Base-by-base conservation (phyloP, 768 basidiomycete species). In the Pisolithus marmoratus region DNA sequence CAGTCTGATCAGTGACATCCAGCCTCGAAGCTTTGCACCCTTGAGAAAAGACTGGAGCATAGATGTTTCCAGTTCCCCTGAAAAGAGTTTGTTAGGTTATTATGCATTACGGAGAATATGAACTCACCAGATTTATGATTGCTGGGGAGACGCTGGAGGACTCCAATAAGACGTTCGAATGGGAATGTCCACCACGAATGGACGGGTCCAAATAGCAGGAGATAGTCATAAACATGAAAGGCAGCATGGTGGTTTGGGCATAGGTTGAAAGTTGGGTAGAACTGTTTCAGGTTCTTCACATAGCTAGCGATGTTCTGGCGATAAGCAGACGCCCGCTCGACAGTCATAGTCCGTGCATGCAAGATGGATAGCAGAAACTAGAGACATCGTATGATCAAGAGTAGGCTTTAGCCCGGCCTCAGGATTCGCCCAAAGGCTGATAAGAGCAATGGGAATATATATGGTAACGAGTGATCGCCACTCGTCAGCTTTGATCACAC, bases 101-200 rank as follows among this genome's bases (percentile, higher is more conserved):
- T 41, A 2, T n/a, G 45, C 56, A 57, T 50, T 59, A 49, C 6
- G 48, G 52, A 52, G 4, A 26, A 8, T 22, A n/a, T 37, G 45
- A 4, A 34, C 51, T 11, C 42, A 54, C 71, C 68, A 50, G 58
- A 49, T 15, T 63, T 58, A 41, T 67, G 52, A 51, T 75, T 76
- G 0, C 56, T 70, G 5, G 56, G 43, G 11, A 73, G 58, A 1
- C 56, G 41, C 42, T 76, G 72, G 1, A 76, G 53, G 36, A 56
- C 62, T 0, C 74, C 68, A 46, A 75, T 74, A 12, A 69, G 50
- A 0, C 60, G 49, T 48, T 76, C 71, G 41, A 69, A 73, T 0
- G 69, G 70, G 52, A 70, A 75, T 2, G 61, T 58, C 70, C 71
- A 74, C 74, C 71, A 76, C 1, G 63, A 63, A 38, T 62, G 59